phyloP scores from a whole-genome alignment of 225 moss, liverwort and hornwort genomes.

The Straminergon stramineum region DNA sequence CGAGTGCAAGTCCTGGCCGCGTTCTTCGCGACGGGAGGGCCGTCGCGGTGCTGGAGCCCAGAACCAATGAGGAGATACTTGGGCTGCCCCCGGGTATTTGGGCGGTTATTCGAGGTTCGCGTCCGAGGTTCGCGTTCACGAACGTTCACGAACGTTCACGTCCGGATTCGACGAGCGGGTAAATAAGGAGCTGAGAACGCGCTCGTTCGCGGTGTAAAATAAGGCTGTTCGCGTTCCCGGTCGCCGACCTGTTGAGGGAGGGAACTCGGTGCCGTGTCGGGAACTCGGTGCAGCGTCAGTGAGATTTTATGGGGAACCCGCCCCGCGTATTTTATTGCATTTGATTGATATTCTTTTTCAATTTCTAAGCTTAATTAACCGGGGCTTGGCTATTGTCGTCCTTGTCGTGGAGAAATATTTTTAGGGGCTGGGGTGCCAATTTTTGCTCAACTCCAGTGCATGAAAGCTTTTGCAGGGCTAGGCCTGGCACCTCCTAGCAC shows the following conservation, averaged over 20 bases:
- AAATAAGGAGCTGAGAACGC: neutral
- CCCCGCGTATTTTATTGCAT: neutral
- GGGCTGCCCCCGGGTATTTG: neutral
- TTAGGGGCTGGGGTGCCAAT: neutral
- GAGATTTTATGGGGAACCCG: neutral
- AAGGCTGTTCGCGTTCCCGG: neutral
- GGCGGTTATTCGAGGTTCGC: neutral
- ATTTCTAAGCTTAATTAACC: neutral
- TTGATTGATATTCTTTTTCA: neutral
- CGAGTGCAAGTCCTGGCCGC: neutral
- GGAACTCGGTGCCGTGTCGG: neutral
- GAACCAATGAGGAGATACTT: neutral
- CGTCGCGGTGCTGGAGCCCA: neutral
- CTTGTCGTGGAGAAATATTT: neutral
- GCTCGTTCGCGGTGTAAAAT: neutral
- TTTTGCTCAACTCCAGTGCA: neutral
- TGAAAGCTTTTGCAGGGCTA: neutral
- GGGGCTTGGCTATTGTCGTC: neutral
- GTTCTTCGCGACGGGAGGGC: neutral
- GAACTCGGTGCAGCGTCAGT: neutral
- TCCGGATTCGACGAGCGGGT: neutral
- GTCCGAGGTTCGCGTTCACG: neutral
- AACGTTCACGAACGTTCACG: slow-evolving; percentile 1
- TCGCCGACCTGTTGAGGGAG: neutral
- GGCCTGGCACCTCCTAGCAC: neutral